Evolutionary conservation across 257 asterid genomes (phyloP).

Genomic region (Forsythia viridissima): DNA sequence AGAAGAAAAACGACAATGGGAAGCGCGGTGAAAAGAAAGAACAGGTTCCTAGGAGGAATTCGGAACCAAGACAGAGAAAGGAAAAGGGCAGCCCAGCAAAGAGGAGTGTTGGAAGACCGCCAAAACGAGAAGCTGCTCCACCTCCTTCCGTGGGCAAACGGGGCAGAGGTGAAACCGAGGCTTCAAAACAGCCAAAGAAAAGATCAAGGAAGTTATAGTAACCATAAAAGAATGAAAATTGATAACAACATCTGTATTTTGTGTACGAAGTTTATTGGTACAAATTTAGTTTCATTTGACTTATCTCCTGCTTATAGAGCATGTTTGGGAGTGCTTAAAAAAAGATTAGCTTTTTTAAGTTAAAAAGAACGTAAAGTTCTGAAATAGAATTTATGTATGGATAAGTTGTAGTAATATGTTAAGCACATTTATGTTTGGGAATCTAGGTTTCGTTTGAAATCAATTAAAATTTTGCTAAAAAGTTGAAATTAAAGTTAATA

Average conservation of each 20-base stretch:
- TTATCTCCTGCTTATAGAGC: not conserved
- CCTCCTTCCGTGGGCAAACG: conserved; percentile 41
- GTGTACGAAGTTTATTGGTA: conserved; percentile 26
- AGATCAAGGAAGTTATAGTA: conserved; percentile 58
- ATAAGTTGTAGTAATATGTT: too few relatives aligned
- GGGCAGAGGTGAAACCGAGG: conserved; percentile 37
- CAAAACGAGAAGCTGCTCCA: conserved; percentile 53
- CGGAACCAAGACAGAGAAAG: conserved; percentile 42
- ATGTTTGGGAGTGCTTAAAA: too few relatives aligned
- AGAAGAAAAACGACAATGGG: conserved; percentile 37
- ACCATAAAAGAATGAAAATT: conserved; percentile 1
- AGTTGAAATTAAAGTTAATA: too few relatives aligned
- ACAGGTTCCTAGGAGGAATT: conserved; percentile 21
- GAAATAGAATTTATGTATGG: too few relatives aligned
- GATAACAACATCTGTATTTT: conserved; percentile 36
- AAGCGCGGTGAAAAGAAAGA: conserved; percentile 51
- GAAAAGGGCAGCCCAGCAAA: conserved; percentile 50
- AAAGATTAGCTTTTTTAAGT: too few relatives aligned
- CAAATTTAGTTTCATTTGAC: not conserved
- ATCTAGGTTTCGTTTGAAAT: too few relatives aligned
- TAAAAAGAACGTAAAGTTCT: too few relatives aligned
- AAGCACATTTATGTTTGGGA: too few relatives aligned
- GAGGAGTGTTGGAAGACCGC: conserved; percentile 62
- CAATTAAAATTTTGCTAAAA: too few relatives aligned
- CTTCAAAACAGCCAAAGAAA: conserved; percentile 62